phyloP scores from a whole-genome alignment of 139 green algal species.

The Coccomyxa sp. region DNA sequence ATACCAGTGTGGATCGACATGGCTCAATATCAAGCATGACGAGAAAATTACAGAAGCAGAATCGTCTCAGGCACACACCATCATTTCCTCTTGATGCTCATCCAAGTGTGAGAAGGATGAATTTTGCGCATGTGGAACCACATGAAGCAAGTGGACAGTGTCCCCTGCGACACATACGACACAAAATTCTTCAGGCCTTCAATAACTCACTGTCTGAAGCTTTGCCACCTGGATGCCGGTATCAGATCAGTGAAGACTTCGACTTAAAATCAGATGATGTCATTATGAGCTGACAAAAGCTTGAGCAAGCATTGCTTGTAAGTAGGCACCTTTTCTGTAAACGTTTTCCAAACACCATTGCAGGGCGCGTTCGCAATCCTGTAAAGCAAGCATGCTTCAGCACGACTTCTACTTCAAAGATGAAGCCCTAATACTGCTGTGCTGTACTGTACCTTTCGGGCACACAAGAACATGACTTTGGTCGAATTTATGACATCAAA shows the following conservation, averaged over 20 bases:
- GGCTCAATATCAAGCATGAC: neutral
- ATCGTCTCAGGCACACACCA: conserved; percentile 1
- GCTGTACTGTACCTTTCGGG: no score
- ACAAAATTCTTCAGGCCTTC: neutral
- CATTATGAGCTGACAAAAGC: neutral
- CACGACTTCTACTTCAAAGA: neutral
- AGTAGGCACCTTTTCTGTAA: conserved; percentile 9
- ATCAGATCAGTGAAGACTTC: neutral
- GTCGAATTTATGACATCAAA: neutral
- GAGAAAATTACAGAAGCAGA: neutral
- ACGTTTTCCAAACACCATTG: conserved; percentile 18
- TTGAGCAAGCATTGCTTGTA: neutral
- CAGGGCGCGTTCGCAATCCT: conserved; percentile 15
- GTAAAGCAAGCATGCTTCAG: neutral
- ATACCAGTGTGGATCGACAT: neutral
- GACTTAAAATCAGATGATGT: neutral
- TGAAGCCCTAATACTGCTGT: neutral
- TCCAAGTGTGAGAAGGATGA: neutral
- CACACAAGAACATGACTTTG: neutral
- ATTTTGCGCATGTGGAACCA: conserved; percentile 7
- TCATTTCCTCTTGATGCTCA: conserved; percentile 16
- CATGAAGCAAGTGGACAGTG: conserved; percentile 17
- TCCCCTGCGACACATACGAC: neutral
- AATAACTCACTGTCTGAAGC: neutral
- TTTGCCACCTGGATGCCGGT: neutral